Percentiles rank a stretch among this genome's conserved stretches.
These are phyloP conservation scores for Pleurotus cornucopiae DNA, from an alignment of 768 basidiomycete genomes.

Conservation along the genomic window DNA sequence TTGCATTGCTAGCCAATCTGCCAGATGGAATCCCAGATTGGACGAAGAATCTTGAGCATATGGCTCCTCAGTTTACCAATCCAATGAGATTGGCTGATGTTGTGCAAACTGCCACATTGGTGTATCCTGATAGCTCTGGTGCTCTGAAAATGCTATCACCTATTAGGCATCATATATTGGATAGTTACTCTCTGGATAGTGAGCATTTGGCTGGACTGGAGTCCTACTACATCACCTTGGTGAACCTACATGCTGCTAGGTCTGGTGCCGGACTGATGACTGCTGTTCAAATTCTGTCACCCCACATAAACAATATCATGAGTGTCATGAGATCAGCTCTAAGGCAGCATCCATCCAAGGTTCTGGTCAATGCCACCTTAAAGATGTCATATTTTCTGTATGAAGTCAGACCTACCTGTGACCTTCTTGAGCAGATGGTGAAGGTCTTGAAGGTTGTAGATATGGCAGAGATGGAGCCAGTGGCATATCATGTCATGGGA, in stretches of 20 bases:
- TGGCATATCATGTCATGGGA: conserved; percentile 7
- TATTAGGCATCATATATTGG: conserved; percentile 5
- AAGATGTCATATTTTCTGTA: conserved; percentile 8
- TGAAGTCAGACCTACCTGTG: conserved; percentile 5
- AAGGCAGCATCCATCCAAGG: background rate
- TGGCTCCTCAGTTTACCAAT: background rate
- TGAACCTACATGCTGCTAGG: background rate
- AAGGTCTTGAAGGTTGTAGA: conserved; percentile 5
- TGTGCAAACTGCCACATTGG: conserved; percentile 4
- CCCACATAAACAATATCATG: conserved; percentile 7
- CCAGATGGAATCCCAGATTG: conserved; percentile 4
- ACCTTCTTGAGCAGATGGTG: conserved; percentile 4
- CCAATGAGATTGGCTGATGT: conserved; percentile 5
- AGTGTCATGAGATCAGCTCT: conserved; percentile 3
- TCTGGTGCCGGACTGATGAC: conserved; percentile 1
- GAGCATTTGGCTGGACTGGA: conserved; percentile 2
- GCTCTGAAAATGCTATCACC: conserved; percentile 5
- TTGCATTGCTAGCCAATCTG: conserved; percentile 1
- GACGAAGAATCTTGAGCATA: conserved; percentile 1
- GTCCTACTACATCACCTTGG: conserved; percentile 3
- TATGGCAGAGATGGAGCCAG: conserved; percentile 4
- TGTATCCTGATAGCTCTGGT: conserved; percentile 5
- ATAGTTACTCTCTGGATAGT: background rate
- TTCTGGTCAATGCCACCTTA: conserved; percentile 2
- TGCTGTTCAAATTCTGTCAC: conserved; percentile 3